Percentiles rank a stretch among this genome's conserved stretches.
Evolutionary conservation across 73 alveolate species (phyloP).

Genomic region (Stentor coeruleus): DNA sequence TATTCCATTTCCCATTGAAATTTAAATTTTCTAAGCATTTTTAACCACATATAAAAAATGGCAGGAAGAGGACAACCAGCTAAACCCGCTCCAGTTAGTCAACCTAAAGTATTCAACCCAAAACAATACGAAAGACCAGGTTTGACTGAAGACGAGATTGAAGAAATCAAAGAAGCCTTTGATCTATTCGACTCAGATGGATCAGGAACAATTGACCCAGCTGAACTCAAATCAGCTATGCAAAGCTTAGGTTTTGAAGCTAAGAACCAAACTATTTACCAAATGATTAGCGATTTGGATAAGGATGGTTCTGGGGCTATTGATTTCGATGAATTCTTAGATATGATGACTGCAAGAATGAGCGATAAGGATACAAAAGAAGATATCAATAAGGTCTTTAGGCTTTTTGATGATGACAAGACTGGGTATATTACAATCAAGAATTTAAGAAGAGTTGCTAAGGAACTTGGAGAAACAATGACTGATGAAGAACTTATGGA

Average conservation of each 20-base stretch:
- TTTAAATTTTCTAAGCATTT: too few species aligned
- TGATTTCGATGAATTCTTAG: slow-evolving; percentile 68
- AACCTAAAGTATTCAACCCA: too few species aligned
- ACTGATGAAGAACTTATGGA: slow-evolving; percentile 63
- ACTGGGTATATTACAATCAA: slow-evolving; percentile 68
- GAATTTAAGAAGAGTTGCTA: slow-evolving; percentile 57
- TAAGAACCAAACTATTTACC: slow-evolving; percentile 52
- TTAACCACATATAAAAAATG: too few species aligned
- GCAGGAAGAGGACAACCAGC: too few species aligned
- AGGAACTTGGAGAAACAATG: slow-evolving; percentile 58
- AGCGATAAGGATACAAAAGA: slow-evolving; percentile 63
- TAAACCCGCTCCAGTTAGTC: slow-evolving; percentile 9
- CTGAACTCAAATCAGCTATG: slow-evolving; percentile 74
- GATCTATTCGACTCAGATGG: slow-evolving; percentile 59
- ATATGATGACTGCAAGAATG: slow-evolving; percentile 66
- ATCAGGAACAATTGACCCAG: slow-evolving; percentile 57
- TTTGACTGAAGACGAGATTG: slow-evolving; percentile 62
- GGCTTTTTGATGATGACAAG: slow-evolving; percentile 67
- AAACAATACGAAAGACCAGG: slow-evolving; percentile 41
- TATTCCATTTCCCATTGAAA: too few species aligned
- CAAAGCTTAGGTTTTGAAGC: slow-evolving; percentile 67
- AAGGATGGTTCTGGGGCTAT: slow-evolving; percentile 61
- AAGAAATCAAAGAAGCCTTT: slow-evolving; percentile 74
- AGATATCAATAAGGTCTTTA: slow-evolving; percentile 71
- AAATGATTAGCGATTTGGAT: slow-evolving; percentile 64